phyloP scores from a whole-genome alignment of 139 green algal species.

The Protoeuglena noctilucae region DNA sequence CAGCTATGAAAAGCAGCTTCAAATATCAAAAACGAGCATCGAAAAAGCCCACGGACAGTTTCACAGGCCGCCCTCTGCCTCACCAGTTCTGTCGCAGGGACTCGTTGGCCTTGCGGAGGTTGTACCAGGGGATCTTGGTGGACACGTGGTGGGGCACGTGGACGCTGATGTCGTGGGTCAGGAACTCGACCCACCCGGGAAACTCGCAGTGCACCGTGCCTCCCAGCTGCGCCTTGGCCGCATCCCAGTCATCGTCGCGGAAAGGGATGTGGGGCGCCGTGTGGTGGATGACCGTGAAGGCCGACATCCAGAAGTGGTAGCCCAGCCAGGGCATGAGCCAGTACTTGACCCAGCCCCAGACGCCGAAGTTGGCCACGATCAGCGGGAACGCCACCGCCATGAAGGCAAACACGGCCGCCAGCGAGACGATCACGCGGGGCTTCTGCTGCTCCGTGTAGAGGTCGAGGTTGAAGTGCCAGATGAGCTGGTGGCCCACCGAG shows the following conservation, averaged over 20 bases:
- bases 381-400: constrained; percentile 39
- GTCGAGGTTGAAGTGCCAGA: constrained; percentile 70
- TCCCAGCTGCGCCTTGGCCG: constrained; percentile 68
- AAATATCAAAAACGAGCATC: background rate
- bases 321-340: constrained; percentile 95
- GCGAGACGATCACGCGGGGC: constrained; percentile 48
- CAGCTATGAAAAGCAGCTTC: background rate
- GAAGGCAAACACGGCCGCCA: constrained; percentile 53
- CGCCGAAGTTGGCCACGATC: constrained; percentile 53
- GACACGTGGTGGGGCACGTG: constrained; percentile 92
- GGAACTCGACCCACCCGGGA: constrained; percentile 81
- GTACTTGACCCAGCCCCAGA: constrained; percentile 69
- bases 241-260: constrained; percentile 82
- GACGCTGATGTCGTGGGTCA: constrained; percentile 91
- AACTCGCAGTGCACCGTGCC: constrained; percentile 96
- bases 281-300: constrained; percentile 96
- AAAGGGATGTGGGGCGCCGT: constrained; percentile 96
- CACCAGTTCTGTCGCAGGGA: constrained; percentile 58
- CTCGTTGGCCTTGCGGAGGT: constrained; percentile 45
- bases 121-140: constrained; percentile 78
- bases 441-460: constrained; percentile 71
- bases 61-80: too few relatives aligned
- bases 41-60: background rate
- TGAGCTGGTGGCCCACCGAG: constrained; percentile 69
- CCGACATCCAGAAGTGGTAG: constrained; percentile 98